Percentiles rank a stretch among this genome's conserved stretches.
These are phyloP conservation scores for Taiwanofungus camphoratus DNA, from an alignment of 1,284 basidiomycete species.

Conservation along the genomic window DNA sequence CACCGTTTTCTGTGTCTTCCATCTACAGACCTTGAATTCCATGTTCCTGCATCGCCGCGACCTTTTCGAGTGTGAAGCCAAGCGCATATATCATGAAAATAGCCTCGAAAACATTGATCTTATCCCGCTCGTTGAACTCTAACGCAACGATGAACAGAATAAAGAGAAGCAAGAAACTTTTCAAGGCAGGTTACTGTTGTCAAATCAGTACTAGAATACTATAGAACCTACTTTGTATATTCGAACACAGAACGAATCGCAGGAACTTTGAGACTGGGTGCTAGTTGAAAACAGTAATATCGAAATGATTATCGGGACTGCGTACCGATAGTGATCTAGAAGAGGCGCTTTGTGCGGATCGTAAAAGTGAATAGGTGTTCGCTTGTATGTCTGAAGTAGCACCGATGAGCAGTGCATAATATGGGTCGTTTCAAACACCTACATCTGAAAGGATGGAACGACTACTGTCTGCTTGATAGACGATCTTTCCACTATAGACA, in stretches of 20 bases:
- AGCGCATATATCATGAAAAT: slow-evolving; percentile 82
- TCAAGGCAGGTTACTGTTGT: background rate
- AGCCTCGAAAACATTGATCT: slow-evolving; percentile 60
- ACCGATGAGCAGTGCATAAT: background rate
- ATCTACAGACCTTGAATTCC: slow-evolving; percentile 71
- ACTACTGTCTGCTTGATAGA: slow-evolving; percentile 83
- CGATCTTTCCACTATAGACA: slow-evolving; percentile 67
- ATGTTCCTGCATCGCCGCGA: slow-evolving; percentile 92
- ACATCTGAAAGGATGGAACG: slow-evolving; percentile 86
- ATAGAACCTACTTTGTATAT: slow-evolving; percentile 61
- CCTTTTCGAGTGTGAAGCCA: slow-evolving; percentile 87
- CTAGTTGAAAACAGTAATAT: slow-evolving; percentile 1
- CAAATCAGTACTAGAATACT: too few relatives aligned
- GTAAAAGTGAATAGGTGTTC: slow-evolving; percentile 88
- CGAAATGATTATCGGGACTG: slow-evolving; percentile 12
- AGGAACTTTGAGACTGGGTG: slow-evolving; percentile 80
- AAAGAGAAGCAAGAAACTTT: slow-evolving; percentile 81
- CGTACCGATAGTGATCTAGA: slow-evolving; percentile 86
- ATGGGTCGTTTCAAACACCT: slow-evolving; percentile 24
- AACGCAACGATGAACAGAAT: slow-evolving; percentile 79
- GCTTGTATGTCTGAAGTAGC: slow-evolving; percentile 77
- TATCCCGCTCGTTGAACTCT: slow-evolving; percentile 60
- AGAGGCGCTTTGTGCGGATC: slow-evolving; percentile 90
- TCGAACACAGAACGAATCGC: slow-evolving; percentile 86
- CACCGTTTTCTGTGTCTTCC: too few relatives aligned